These are phyloP conservation scores for Populus hybrid DNA, from an alignment of 441 rosid genomes.

Conservation along the genomic window DNA sequence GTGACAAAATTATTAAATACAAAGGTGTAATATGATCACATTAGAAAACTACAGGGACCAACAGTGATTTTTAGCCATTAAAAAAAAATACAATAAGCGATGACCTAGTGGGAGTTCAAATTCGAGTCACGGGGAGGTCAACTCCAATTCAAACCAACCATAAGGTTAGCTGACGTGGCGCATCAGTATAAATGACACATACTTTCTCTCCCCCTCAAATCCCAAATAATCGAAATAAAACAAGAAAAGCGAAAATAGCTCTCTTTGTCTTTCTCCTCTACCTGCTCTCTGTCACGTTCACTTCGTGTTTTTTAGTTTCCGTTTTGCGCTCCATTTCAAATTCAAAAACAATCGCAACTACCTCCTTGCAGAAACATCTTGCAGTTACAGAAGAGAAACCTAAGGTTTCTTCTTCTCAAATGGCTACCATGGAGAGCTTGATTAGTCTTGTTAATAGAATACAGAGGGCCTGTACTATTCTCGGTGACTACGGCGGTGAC, in stretches of 20 bases:
- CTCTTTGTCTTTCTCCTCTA: constrained; percentile 13
- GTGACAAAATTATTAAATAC: too few relatives aligned
- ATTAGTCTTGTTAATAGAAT: constrained; percentile 73
- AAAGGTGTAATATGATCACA: too few relatives aligned
- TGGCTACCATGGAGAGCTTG: constrained; percentile 69
- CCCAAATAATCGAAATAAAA: neutral
- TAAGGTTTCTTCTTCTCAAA: neutral
- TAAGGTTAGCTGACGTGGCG: neutral
- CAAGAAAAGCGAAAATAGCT: constrained; percentile 29
- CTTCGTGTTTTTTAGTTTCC: constrained; percentile 3
- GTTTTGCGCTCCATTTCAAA: neutral
- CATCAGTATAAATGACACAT: neutral
- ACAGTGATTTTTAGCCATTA: too few relatives aligned
- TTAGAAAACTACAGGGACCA: too few relatives aligned
- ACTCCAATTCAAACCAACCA: neutral
- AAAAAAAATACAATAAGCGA: too few relatives aligned
- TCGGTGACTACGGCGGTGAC: constrained; percentile 74
- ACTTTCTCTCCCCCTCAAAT: neutral
- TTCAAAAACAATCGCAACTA: neutral
- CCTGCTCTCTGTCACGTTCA: constrained; percentile 21
- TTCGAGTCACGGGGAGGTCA: neutral
- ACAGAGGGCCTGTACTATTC: constrained; percentile 82
- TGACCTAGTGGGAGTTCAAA: neutral
- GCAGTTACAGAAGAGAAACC: neutral
- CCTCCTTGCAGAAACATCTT: neutral